These are phyloP conservation scores for Tolypocladium amazonense DNA, from an alignment of 2,329 filamentous ascomycete genomes.

Conservation along the genomic window DNA sequence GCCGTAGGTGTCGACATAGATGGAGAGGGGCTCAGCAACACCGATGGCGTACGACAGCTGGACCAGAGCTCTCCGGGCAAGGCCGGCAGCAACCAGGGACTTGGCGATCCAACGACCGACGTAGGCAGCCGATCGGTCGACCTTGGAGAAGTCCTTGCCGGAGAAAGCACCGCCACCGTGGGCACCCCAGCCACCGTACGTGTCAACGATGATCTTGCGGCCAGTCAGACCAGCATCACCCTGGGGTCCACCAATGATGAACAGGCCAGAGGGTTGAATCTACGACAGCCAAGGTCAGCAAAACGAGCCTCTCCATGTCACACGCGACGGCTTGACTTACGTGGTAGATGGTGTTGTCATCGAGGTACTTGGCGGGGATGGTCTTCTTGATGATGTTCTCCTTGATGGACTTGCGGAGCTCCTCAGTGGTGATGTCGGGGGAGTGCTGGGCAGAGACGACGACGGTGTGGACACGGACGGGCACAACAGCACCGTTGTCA, in stretches of 20 bases:
- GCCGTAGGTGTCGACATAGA: slow-evolving; percentile 97
- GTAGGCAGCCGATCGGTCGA: slow-evolving; percentile 96
- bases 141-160: slow-evolving; percentile 99
- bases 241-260: slow-evolving; percentile 98
- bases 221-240: slow-evolving; percentile 97
- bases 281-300: slow-evolving; percentile 13
- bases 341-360: slow-evolving; percentile 93
- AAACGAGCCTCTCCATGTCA: neutral
- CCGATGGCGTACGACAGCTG: slow-evolving; percentile 99
- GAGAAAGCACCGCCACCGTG: slow-evolving; percentile 99
- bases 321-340: slow-evolving; percentile 35
- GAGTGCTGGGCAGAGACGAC: slow-evolving; percentile 95
- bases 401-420: slow-evolving; percentile 86
- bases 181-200: slow-evolving; percentile 98
- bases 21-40: slow-evolving; percentile 93
- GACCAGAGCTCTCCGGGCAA: slow-evolving; percentile 86
- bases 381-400: slow-evolving; percentile 96
- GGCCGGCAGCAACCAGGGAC: slow-evolving; percentile 80
- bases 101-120: slow-evolving; percentile 98
- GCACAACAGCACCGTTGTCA: slow-evolving; percentile 87
- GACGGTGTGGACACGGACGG: slow-evolving; percentile 87
- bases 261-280: slow-evolving; percentile 95
- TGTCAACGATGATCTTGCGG: slow-evolving; percentile 99
- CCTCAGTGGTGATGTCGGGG: slow-evolving; percentile 77
- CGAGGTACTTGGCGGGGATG: slow-evolving; percentile 85